Percentiles rank a stretch among this genome's conserved stretches.
These are phyloP conservation scores for Phyllosticta capitalensis DNA, from an alignment of 2,329 filamentous ascomycete species.

Conservation along the genomic window DNA sequence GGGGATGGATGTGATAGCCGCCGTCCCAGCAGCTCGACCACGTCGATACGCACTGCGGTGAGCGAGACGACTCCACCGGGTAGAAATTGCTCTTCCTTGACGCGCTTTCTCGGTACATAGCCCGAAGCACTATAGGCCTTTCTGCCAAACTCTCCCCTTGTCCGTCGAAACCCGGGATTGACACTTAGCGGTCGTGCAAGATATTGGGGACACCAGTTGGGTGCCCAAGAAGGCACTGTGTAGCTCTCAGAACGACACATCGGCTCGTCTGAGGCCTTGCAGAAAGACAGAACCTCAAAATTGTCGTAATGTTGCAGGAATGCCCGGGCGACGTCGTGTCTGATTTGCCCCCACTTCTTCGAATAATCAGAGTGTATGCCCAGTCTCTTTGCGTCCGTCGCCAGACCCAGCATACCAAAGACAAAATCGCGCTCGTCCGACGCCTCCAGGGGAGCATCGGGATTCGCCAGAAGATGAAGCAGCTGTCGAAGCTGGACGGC, in stretches of 20 bases:
- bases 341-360: not conserved
- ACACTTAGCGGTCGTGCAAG: not conserved
- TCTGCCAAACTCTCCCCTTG: not conserved
- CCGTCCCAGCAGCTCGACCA: not conserved
- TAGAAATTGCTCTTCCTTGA: not conserved
- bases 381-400: not conserved
- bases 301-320: not conserved
- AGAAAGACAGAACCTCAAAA: not conserved
- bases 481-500: not conserved
- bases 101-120: not conserved
- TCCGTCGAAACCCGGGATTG: not conserved
- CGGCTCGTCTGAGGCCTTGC: not conserved
- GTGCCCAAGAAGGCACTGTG: not conserved
- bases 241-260: not conserved
- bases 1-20: not conserved
- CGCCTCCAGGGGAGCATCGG: not conserved
- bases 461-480: slow-evolving; percentile 1
- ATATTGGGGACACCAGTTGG: slow-evolving; percentile 1
- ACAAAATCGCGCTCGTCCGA: slow-evolving; percentile 5
- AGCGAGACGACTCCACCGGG: not conserved
- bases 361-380: not conserved
- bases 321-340: not conserved
- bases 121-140: not conserved
- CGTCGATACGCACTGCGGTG: not conserved
- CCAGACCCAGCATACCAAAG: slow-evolving; percentile 5